phyloP scores from a whole-genome alignment of 257 asterid genomes.

The Hygrophila difformis region DNA sequence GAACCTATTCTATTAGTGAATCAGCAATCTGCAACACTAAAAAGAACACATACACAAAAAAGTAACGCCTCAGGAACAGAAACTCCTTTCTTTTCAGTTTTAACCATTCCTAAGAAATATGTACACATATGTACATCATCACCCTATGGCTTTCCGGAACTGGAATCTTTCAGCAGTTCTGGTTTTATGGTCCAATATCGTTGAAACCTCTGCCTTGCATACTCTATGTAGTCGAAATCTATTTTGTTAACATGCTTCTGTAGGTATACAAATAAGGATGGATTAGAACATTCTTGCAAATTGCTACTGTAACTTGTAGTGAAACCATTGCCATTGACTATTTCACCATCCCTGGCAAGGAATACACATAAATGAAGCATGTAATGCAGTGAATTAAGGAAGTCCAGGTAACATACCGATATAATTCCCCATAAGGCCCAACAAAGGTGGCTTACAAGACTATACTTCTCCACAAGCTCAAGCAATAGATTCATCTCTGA shows the following conservation, averaged over 20 bases:
- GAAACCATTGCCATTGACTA: too few species aligned
- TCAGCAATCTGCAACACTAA: too few species aligned
- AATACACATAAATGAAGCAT: too few species aligned
- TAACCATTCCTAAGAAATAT: not conserved
- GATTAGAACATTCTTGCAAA: too few species aligned
- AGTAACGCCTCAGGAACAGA: too few species aligned
- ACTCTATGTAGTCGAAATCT: conserved; percentile 51
- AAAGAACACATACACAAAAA: too few species aligned
- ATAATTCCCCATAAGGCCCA: conserved; percentile 96
- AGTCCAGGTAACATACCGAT: conserved; percentile 44
- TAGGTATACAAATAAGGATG: not conserved
- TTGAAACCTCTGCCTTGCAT: conserved; percentile 54
- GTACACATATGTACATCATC: too few species aligned
- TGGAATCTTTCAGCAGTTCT: conserved; percentile 19
- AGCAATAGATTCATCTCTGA: conserved; percentile 39
- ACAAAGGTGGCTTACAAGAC: conserved; percentile 73
- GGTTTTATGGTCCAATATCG: conserved; percentile 41
- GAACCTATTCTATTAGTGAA: too few species aligned
- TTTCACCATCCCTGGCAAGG: too few species aligned
- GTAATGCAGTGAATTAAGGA: too few species aligned
- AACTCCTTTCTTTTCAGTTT: too few species aligned
- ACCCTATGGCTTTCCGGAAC: conserved; percentile 14
- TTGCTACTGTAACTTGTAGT: too few species aligned
- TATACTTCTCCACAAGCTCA: conserved; percentile 58
- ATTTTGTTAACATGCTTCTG: conserved; percentile 67